These are phyloP conservation scores for Pisolithus marmoratus DNA, from an alignment of 768 basidiomycete species.

Conservation along the genomic window DNA sequence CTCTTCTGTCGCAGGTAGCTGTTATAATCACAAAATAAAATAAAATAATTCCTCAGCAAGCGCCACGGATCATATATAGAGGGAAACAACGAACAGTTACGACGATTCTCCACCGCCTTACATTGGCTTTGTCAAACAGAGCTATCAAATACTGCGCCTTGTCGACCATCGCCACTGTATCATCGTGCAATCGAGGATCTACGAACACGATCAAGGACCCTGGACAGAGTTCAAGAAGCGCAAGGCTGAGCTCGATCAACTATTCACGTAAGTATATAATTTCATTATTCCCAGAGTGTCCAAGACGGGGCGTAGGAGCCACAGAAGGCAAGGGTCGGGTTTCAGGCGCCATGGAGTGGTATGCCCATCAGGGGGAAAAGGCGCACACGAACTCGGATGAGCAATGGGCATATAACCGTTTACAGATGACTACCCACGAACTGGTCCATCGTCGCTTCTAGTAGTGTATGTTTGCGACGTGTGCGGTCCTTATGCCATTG, in stretches of 20 bases:
- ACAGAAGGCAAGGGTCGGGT: background rate
- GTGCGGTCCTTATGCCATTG: background rate
- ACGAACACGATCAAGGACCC: slow-evolving; percentile 49
- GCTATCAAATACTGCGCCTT: slow-evolving; percentile 37
- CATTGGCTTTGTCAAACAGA: slow-evolving; percentile 37
- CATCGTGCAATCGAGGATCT: slow-evolving; percentile 40
- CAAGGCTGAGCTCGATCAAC: slow-evolving; percentile 47
- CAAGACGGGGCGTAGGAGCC: background rate
- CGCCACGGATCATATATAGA: background rate
- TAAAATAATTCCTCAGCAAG: background rate
- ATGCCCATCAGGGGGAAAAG: background rate
- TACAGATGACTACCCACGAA: slow-evolving; percentile 14
- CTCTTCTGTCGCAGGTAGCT: slow-evolving; percentile 56
- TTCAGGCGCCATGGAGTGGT: background rate
- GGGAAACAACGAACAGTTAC: slow-evolving; percentile 40
- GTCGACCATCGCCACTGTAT: slow-evolving; percentile 34
- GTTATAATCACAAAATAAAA: background rate
- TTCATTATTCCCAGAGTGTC: background rate
- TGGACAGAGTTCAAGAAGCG: slow-evolving; percentile 36
- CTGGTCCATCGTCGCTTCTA: slow-evolving; percentile 7
- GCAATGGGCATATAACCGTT: background rate
- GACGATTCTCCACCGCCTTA: slow-evolving; percentile 36
- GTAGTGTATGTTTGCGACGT: background rate
- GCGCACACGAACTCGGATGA: background rate
- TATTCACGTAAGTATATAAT: slow-evolving; percentile 14